A percentile compares a stretch with the other conserved stretches of the same genome.
These are phyloP conservation scores for Fusarium beomiforme DNA, from an alignment of 2,329 filamentous ascomycete species.

Conservation along the genomic window DNA sequence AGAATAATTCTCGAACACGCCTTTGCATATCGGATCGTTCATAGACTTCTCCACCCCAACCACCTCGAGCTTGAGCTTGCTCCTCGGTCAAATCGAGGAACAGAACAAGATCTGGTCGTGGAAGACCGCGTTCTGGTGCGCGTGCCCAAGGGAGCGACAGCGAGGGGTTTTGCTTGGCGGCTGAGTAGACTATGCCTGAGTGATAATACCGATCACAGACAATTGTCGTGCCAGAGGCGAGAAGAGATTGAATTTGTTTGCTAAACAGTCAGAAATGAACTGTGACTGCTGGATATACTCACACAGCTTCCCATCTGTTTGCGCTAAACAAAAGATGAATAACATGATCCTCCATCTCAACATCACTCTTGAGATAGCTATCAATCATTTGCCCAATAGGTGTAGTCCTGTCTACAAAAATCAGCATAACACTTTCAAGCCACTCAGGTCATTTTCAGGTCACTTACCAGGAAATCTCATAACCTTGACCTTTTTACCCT, in stretches of 20 bases:
- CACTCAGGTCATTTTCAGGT: no score
- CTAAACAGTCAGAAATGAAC: constrained; percentile 46
- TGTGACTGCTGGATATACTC: constrained; percentile 43
- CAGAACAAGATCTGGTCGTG: constrained; percentile 85
- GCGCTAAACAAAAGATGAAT: constrained; percentile 92
- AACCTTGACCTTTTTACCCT: constrained; percentile 60
- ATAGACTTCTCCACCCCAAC: constrained; percentile 89
- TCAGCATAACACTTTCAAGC: constrained; percentile 6
- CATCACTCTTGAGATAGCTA: constrained; percentile 77
- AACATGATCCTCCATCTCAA: constrained; percentile 83
- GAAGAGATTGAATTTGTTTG: constrained; percentile 60
- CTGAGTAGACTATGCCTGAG: constrained; percentile 91
- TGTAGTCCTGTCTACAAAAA: constrained; percentile 75
- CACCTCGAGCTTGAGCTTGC: constrained; percentile 79
- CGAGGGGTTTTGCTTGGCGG: constrained; percentile 80
- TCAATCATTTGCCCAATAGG: constrained; percentile 90
- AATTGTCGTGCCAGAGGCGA: constrained; percentile 76
- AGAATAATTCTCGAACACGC: constrained; percentile 80
- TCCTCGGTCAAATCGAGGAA: constrained; percentile 85
- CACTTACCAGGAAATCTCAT: constrained; percentile 68
- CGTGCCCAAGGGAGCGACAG: constrained; percentile 83
- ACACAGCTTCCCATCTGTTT: constrained; percentile 84
- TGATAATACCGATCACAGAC: constrained; percentile 96
- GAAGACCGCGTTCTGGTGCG: constrained; percentile 84
- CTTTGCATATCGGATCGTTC: constrained; percentile 86